Evolutionary conservation across 2,329 filamentous ascomycete species (phyloP), one percentile per base, ranked within the genome.

Genomic region (Aspergillus nomiae): DNA sequence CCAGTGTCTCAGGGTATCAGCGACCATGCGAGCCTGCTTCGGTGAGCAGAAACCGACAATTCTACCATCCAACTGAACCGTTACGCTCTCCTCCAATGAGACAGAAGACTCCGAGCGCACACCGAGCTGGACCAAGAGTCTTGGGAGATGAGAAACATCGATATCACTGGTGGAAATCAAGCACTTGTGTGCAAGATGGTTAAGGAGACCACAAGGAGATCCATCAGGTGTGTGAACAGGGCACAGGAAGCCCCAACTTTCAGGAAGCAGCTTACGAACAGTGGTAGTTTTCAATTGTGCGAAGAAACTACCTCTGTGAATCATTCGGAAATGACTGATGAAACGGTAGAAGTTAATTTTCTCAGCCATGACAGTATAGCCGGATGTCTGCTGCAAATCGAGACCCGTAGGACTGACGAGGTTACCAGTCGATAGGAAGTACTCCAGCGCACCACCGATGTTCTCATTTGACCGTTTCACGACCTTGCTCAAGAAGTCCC

Each of bases 321-420:
- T 92, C 93, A 97, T 97, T 69, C 95, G 91, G 86, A 99, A 99
- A 79, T 99, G 95, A 78, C 92, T 95, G 81, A 99, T 96, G 82
- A 98, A 99, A 72, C 95, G 92, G 73, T 96, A 88, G 77, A 98
- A 99, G 82, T 99, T 99, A 76, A 99, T 94, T 85, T 98, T 98
- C 77, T 99, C 95, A 3, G 95, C 95, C 58, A 98, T 94, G 57
- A 99, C 93, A 0, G 92, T 96, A 78, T 96, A 99, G 66, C 95
- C 95, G 14, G 94, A 95, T 0, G 90, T 90, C 78, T 99, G 95
- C 75, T 98, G 95, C 73, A 97, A 79, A 84, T 99, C 95, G 46
- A 99, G 85, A 67, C 95, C 95, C 34, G 92, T 96, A 16, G 92
- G 89, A 82, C 92, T 96, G 73, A 92, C 88, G 53, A 99, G 82